Base-by-base conservation (phyloP, 140 eudicot species). In the Cichorium intybus region DNA sequence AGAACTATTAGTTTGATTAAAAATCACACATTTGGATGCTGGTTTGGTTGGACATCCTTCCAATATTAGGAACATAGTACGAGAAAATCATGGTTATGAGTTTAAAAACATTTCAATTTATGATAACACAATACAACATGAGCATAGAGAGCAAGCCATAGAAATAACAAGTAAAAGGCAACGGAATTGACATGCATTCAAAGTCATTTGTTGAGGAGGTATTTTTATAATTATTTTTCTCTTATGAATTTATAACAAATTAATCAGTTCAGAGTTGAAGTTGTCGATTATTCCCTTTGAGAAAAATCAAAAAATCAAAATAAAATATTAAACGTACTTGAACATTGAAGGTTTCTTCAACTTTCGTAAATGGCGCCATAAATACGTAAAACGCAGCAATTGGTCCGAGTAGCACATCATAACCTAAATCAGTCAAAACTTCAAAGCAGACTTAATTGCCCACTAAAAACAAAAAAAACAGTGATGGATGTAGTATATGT, bases 331-430 rank as follows among this genome's bases (percentile, higher is more conserved):
- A 15, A n/a, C 4, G 28, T 43, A 87, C 97, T 94, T 93, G 99
- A 73, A 93, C 79, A 77, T 94, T 94, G 79, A 94, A 94, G 80
- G 97, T 94, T 82, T 94, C 99, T 86, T 94, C 99, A 37, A 94
- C 99, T 77, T 94, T 94, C 0, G 99, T 94, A 61, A 81, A 94
- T 16, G 99, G 99, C 7, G 46, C 93, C 86, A 79, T 80, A 48
- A 89, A 71, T 6, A 89, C 94, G 23, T 94, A 94, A 71, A 94
- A 82, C 10, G 97, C 94, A 71, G 95, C 95, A 74, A 94, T 87
- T 23, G 93, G 76, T 27, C 97, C 99, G 75, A 94, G 70, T 49
- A 89, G 54, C 74, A 84, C 34, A 82, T 94, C 99, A 66, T 88
- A 94, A 72, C 99, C 99, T 93, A 74, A 17, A 60, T 9, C 47